Base-by-base conservation (phyloP, 2,329 filamentous ascomycete genomes). In the Fusarium succisae region DNA sequence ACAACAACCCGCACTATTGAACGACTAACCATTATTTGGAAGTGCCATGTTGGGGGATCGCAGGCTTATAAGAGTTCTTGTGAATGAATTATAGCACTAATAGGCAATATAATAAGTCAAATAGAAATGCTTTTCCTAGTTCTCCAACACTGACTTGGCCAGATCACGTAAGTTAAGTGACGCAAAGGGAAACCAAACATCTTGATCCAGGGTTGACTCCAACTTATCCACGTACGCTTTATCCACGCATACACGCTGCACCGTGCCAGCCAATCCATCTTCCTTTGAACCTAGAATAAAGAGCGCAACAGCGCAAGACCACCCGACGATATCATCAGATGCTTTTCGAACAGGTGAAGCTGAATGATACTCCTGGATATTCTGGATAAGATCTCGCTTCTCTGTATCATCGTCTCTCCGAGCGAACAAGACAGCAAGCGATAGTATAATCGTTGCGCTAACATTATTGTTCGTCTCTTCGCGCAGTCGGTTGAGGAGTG, bases 11-110 rank as follows among this genome's bases (percentile, higher is more conserved):
- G 13, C 32, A 35, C 0, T 35, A 15, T 3, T 35, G 32, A 35
- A 15, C 14, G 0, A 35, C 6, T 35, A 0, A 8, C 1, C 6
- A 0, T 35, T 35, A 1, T 15, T 35, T 15, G 32, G 14, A 15
- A 15, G 32, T 15, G 13, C 15, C 6, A 35, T 15, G 32, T 15
- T 35, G 1, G 32, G 32, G 32, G 14, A 35, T 35, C 32, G 32
- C 32, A 35, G 14, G 14, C 8, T 15, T 15, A 32, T 14, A 35
- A 6, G 14, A 35, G 32, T 15, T 15, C 32, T 35, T 35, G 6
- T 35, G 6, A 35, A 8, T 35, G 32, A 35, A 8, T 15, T 15
- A 8, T 15, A 35, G 32, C 32, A 35, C 32, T 35, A 15, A 8
- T 35, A 35, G 32, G 6, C 6, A 35, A 7, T 32, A 14, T 8